These are phyloP conservation scores for Pythium dissimile DNA, from an alignment of 352 stramenopile genomes.

Conservation along the genomic window DNA sequence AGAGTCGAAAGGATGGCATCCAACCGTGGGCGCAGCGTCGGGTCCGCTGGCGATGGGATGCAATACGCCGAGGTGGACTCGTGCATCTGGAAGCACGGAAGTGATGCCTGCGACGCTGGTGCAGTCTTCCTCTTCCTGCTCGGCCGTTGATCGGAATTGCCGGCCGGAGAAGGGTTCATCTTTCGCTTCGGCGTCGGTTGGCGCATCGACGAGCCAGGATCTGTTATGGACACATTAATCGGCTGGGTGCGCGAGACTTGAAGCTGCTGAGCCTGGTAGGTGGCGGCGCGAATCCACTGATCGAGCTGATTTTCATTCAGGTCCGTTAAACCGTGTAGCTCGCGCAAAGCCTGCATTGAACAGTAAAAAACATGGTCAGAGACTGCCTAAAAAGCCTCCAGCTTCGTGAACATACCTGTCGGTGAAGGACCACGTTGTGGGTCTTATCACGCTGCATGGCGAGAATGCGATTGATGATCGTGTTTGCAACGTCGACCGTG, in stretches of 20 bases:
- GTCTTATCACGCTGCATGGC: slow-evolving; percentile 51
- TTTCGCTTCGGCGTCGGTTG: slow-evolving; percentile 57
- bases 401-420: slow-evolving; percentile 33
- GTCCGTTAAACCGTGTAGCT: slow-evolving; percentile 56
- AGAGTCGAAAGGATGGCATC: slow-evolving; percentile 60
- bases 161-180: slow-evolving; percentile 10
- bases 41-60: slow-evolving; percentile 29
- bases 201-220: slow-evolving; percentile 15
- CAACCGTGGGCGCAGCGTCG: slow-evolving; percentile 49
- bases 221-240: slow-evolving; percentile 1
- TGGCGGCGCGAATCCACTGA: slow-evolving; percentile 42
- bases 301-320: slow-evolving; percentile 59
- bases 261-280: slow-evolving; percentile 14
- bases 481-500: slow-evolving; percentile 38
- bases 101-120: slow-evolving; percentile 28
- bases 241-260: slow-evolving; percentile 18
- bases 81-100: slow-evolving; percentile 60
- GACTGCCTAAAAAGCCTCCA: too few species aligned
- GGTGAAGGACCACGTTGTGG: slow-evolving; percentile 34
- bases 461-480: slow-evolving; percentile 50
- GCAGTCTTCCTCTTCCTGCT: slow-evolving; percentile 39
- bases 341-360: slow-evolving; percentile 29
- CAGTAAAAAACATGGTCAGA: too few species aligned
- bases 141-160: slow-evolving; percentile 25
- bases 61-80: slow-evolving; percentile 19